These are phyloP conservation scores for Chalaropsis ovoidea DNA, from an alignment of 2,329 filamentous ascomycete species.

Conservation along the genomic window DNA sequence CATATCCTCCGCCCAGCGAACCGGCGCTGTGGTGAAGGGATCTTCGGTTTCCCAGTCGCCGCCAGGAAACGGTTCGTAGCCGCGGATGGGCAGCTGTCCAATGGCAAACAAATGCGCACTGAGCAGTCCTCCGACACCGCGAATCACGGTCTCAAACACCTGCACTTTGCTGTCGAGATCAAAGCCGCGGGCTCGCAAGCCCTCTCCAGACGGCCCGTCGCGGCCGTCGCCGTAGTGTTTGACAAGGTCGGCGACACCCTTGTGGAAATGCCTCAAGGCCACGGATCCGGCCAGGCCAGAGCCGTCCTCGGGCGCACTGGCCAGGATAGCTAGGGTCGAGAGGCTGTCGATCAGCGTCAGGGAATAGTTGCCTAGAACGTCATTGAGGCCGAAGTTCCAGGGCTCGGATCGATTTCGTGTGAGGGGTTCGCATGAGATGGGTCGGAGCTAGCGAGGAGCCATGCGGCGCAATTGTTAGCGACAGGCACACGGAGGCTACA, in stretches of 20 bases:
- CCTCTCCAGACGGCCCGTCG: slow-evolving; percentile 55
- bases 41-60: slow-evolving; percentile 31
- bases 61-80: slow-evolving; percentile 51
- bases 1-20: slow-evolving; percentile 66
- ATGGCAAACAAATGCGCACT: slow-evolving; percentile 90
- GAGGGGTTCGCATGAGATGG: slow-evolving; percentile 72
- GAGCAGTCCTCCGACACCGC: slow-evolving; percentile 79
- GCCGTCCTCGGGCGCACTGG: slow-evolving; percentile 52
- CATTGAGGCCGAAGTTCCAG: slow-evolving; percentile 76
- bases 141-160: slow-evolving; percentile 95
- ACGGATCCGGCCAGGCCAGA: slow-evolving; percentile 29
- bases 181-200: slow-evolving; percentile 67
- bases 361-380: slow-evolving; percentile 94
- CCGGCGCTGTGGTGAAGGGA: slow-evolving; percentile 42
- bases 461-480: slow-evolving; percentile 27
- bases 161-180: slow-evolving; percentile 97
- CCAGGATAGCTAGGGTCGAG: slow-evolving; percentile 84
- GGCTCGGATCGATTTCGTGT: slow-evolving; percentile 74
- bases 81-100: slow-evolving; percentile 76
- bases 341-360: slow-evolving; percentile 90
- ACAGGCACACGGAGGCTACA: background rate
- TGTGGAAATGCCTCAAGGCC: slow-evolving; percentile 65
- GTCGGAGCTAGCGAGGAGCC: slow-evolving; percentile 52
- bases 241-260: slow-evolving; percentile 66
- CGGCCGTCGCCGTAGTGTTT: slow-evolving; percentile 79